phyloP scores from a whole-genome alignment of 176 grass and related monocot genomes.

The Eleusine indica region DNA sequence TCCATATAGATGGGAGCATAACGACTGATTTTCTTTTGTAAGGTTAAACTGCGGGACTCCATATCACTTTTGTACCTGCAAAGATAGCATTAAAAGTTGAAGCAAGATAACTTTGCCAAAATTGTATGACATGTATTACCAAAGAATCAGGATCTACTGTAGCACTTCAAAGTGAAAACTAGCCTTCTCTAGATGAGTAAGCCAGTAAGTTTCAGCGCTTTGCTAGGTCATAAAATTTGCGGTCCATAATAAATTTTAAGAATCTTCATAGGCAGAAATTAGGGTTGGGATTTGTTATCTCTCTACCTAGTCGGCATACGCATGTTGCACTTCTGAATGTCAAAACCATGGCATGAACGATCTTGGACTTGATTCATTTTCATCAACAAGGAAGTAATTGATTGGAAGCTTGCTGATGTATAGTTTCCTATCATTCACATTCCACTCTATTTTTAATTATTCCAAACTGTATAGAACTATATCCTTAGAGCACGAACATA shows the following conservation, averaged over 20 bases:
- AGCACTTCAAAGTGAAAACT: constrained; percentile 22
- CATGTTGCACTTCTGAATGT: neutral
- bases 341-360: neutral
- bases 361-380: neutral
- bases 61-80: constrained; percentile 83
- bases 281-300: too few relatives aligned
- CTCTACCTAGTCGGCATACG: too few relatives aligned
- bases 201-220: constrained; percentile 1
- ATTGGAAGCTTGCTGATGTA: neutral
- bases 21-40: constrained; percentile 83
- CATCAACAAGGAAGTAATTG: constrained; percentile 5
- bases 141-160: constrained; percentile 29
- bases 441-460: neutral
- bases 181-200: neutral
- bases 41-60: constrained; percentile 58
- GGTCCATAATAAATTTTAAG: neutral
- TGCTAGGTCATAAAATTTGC: neutral
- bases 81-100: constrained; percentile 35
- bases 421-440: neutral
- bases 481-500: neutral
- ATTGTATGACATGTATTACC: neutral
- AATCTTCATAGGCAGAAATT: neutral
- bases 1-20: constrained; percentile 84
- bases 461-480: neutral
- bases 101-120: constrained; percentile 18